phyloP scores from a whole-genome alignment of 768 basidiomycete genomes.

The Lactarius quietus region DNA sequence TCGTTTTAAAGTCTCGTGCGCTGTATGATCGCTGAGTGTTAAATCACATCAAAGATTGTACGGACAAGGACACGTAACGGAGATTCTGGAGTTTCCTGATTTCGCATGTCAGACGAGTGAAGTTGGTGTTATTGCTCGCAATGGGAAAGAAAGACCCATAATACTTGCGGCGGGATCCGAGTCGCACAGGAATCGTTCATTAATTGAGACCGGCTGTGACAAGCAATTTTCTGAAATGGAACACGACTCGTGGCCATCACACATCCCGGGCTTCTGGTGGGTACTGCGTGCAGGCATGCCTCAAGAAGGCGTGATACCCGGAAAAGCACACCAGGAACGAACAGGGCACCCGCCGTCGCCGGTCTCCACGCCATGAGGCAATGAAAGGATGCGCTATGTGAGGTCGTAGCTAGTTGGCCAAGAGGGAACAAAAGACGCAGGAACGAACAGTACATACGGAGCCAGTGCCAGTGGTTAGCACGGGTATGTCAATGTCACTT shows the following conservation, averaged over 20 bases:
- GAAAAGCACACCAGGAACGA: not conserved
- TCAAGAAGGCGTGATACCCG: not conserved
- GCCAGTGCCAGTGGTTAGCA: conserved; percentile 1
- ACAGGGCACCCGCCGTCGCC: not conserved
- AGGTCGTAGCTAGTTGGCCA: not conserved
- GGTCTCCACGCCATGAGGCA: not conserved
- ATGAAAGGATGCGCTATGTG: not conserved
- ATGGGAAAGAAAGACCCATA: conserved; percentile 3
- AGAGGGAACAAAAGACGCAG: not conserved
- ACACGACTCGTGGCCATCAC: conserved; percentile 1
- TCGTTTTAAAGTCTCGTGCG: not conserved
- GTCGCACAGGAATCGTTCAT: conserved; percentile 11
- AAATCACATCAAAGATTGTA: not conserved
- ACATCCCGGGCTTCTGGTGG: not conserved
- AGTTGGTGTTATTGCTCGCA: not conserved
- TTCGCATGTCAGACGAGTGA: not conserved
- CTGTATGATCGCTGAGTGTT: conserved; percentile 6
- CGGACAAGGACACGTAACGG: not conserved
- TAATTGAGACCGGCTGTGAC: not conserved
- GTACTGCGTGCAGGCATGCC: not conserved
- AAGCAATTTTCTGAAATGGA: conserved; percentile 1
- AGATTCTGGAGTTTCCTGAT: not conserved
- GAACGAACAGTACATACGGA: not conserved
- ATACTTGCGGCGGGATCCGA: not conserved
- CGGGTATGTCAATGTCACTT: not conserved